These are phyloP conservation scores for Lipomyces chichibuensis DNA, from an alignment of 805 yeast species.

Conservation along the genomic window DNA sequence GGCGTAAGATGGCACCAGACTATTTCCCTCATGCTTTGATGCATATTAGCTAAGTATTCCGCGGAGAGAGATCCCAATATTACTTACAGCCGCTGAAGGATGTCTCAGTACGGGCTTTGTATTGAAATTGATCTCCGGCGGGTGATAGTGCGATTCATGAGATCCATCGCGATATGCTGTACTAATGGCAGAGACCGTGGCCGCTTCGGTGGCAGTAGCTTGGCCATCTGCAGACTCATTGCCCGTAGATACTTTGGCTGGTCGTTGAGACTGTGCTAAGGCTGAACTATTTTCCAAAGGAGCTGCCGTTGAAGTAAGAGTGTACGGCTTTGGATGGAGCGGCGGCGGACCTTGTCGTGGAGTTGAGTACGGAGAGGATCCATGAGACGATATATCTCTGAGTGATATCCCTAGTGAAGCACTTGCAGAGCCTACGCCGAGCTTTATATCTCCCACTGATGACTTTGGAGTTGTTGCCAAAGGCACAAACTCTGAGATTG, in stretches of 20 bases:
- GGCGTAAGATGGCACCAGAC: not conserved
- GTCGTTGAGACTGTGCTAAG: not conserved
- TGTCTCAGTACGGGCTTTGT: not conserved
- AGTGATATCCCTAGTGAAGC: not conserved
- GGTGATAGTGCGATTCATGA: not conserved
- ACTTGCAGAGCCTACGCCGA: no score
- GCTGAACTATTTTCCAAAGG: not conserved
- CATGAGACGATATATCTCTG: not conserved
- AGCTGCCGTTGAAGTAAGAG: not conserved
- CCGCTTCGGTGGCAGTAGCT: not conserved
- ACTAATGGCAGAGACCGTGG: not conserved
- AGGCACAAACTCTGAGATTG: not conserved
- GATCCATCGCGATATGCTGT: not conserved
- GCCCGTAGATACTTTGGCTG: not conserved
- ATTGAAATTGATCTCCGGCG: not conserved
- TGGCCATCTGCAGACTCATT: not conserved
- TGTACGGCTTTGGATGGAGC: not conserved
- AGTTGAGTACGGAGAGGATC: not conserved
- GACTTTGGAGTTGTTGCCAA: constrained; percentile 2
- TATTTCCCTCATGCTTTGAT: not conserved
- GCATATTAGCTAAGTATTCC: not conserved
- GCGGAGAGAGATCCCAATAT: not conserved
- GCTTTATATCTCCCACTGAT: not conserved
- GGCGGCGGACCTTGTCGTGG: not conserved
- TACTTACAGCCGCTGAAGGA: not conserved